Base-by-base conservation (phyloP, 305 asterid species). In the Fraxinus baroniana region DNA sequence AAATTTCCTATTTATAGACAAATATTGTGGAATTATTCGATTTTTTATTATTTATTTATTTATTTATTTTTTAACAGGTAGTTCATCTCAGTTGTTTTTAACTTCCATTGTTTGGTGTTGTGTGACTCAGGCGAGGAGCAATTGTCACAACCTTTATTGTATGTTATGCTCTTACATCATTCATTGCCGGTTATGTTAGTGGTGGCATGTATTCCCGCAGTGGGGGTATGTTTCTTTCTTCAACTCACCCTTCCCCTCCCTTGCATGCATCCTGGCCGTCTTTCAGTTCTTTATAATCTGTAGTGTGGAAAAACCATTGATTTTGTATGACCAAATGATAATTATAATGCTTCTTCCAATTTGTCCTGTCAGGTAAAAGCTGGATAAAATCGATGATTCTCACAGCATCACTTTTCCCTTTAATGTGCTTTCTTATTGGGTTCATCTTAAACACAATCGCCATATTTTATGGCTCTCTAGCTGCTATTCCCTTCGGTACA, bases 201-300 rank as follows among this genome's bases (percentile, higher is more conserved):
- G 95, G 93, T 32, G 97, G 95, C 87, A 88, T 93, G 91, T 92
- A 93, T 77, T 93, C 93, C 5, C 95, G 92, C 83, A 81, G 86
- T 86, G 97, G 95, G 37, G 97, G 97, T 92, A 87, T 73, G 93
- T 79, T 57, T 57, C 74, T 76, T 83, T 79, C 75, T 80, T 80
- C 49, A 75, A 28, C 44, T 57, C 35, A 24, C 41, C 78, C 79
- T 82, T 80, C 86, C 36, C n/a, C 72, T 9, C 55, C 66, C 55
- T 10, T 70, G 46, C 66, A 76, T 41, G 75, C 39, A 3, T 70
- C 75, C n/a, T 30, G 1, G 41, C 26, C 66, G n/a, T 55, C 66
- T 55, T 55, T 18, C 26, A 2, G 66, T 30, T 70, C 41, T 30
- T 13, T 70, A 68, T 7, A 78, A 2, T 72, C 74, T 52, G 39